A percentile compares a stretch with the other conserved stretches of the same genome.
phyloP scores from a whole-genome alignment of 2,329 filamentous ascomycete genomes.

The Alternaria angustiovoidea region DNA sequence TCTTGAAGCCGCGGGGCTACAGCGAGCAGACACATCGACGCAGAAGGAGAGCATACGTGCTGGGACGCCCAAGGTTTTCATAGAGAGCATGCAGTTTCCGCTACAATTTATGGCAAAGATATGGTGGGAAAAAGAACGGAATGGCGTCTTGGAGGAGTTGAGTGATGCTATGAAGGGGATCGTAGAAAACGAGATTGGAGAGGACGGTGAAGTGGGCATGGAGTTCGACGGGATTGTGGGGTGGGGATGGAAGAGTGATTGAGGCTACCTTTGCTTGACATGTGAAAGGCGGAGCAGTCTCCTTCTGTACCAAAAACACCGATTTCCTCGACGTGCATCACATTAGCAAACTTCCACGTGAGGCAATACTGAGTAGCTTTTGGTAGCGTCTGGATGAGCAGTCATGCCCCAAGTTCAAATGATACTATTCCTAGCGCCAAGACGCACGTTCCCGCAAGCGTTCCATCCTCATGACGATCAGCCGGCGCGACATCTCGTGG shows the following conservation, averaged over 20 bases:
- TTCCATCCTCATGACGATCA: slow-evolving; percentile 20
- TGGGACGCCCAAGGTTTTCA: slow-evolving; percentile 27
- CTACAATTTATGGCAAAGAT: slow-evolving; percentile 21
- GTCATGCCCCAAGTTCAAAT: slow-evolving; percentile 22
- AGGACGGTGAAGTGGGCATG: slow-evolving; percentile 21
- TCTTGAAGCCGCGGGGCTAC: slow-evolving; percentile 27
- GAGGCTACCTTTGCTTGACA: not conserved
- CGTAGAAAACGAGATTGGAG: slow-evolving; percentile 13
- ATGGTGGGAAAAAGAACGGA: slow-evolving; percentile 30
- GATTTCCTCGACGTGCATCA: not conserved
- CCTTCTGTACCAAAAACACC: not conserved
- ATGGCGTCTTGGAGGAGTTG: slow-evolving; percentile 16
- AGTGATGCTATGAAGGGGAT: slow-evolving; percentile 10
- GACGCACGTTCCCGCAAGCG: slow-evolving; percentile 16
- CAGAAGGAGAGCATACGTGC: slow-evolving; percentile 11
- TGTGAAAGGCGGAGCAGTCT: not conserved
- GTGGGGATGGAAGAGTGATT: slow-evolving; percentile 25
- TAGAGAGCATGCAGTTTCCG: slow-evolving; percentile 29
- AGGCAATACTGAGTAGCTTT: not conserved
- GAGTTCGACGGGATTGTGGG: slow-evolving; percentile 25
- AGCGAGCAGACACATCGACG: slow-evolving; percentile 18
- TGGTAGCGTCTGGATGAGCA: not conserved
- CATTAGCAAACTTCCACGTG: not conserved
- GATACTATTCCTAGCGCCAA: slow-evolving; percentile 21
- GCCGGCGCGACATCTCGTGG: slow-evolving; percentile 19